Evolutionary conservation across 2,329 filamentous ascomycete species (phyloP), one percentile per base, ranked within the genome.

Genomic region (Orbilia ellipsospora): DNA sequence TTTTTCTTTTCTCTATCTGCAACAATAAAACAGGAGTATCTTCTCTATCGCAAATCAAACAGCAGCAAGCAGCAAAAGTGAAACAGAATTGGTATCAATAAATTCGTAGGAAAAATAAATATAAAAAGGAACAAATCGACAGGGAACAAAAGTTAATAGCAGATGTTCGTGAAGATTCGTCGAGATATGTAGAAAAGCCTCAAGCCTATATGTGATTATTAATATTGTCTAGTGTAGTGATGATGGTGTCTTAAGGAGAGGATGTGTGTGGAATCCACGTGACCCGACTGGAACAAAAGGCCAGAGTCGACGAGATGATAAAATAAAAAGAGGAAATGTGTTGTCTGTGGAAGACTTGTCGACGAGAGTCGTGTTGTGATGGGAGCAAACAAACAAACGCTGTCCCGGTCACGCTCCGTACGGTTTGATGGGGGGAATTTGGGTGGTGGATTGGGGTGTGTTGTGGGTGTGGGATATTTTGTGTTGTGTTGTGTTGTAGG

Each of bases 41-140:
- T 45, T 69, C 66, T 70, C 62, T 69, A 69, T 69, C 57, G 66
- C 66, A 70, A 70, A 70, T 62, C 50, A 56, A 61, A 70, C 57
- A 63, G 56, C 20, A 68, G n/a, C 52, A 31, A 61, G 28, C 7
- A 48, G 16, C n/a, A 61, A 59, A 12, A 54, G 55, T 26, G 36
- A 45, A 59, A 45, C n/a, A 59, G 57, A 62, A 18, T 31, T 70
- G 57, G 66, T 70, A 70, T 70, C 66, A 70, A 69, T 69, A 67
- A 45, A 45, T 31, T 31, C 28, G 28, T 31, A 31, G 28, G n/a
- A n/a, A n/a, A n/a, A 31, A 31, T 31, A 31, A 31, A 31, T 31
- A 31, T 31, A 31, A 7, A 31, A 31, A 31, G 3, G 7, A 31
- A 31, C 28, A 31, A 31, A 31, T 31, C 28, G 7, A 31, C 28